Evolutionary conservation across 176 grass and related monocot species (phyloP), one percentile per base, ranked within the genome.

Genomic region (Triticum dicoccoides): DNA sequence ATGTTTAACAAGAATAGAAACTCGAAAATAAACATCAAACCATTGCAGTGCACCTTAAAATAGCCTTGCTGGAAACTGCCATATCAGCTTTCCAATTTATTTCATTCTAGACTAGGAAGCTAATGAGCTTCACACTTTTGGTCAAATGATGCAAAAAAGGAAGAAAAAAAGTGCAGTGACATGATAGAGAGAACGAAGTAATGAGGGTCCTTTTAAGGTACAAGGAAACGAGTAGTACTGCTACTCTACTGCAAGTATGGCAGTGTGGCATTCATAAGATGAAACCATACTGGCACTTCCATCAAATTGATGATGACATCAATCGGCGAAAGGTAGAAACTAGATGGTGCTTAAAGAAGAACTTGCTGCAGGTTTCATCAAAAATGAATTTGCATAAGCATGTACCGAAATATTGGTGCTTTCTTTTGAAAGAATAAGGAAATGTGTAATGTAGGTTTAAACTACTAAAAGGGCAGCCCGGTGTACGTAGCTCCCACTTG

Each of bases 241-340:
- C 10, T 62, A 47, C 49, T 82, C 15, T 77, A 42, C n/a, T 33
- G 8, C 5, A 38, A 83, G 51, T 67, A 77, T 82, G 41, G 5
- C 20, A 3, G 21, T 67, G 21, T 39, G 25, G 76, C 69, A 24
- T 54, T 23, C 32, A 79, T 24, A 84, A 54, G 41, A 39, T 54
- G 24, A 79, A 86, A 49, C 2, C 11, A 33, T 44, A 11, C 69
- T 6, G 11, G 6, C 21, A 76, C 8, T 88, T 83, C 66, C 41
- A 84, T 30, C 61, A 82, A 51, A 42, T 27, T 73, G 33, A 37
- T 83, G 67, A 37, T 71, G 58, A 73, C 42, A 82, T 58, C 80
- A 70, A 13, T 73, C 8, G 25, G 32, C 11, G 81, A 59, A 72
- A 83, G 33, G 45, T 70, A 24, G 44, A 69, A 49, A 82, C 17